phyloP scores from a whole-genome alignment of 805 yeast genomes.

The Metschnikowia chrysomelidarum region DNA sequence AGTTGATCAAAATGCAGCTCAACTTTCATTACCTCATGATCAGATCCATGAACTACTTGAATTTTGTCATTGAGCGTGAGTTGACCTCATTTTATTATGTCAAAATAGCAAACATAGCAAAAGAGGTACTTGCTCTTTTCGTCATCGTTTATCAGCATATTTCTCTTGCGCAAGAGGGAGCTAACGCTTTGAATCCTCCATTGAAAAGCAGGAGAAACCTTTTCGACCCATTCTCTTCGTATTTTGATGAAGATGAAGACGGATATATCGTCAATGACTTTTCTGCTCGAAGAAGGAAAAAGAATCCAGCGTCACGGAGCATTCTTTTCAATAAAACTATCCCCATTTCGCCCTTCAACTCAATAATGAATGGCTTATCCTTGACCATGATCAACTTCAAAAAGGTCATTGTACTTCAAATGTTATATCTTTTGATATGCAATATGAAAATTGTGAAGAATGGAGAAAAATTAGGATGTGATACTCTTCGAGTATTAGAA shows the following conservation, averaged over 20 bases:
- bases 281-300: conserved; percentile 35
- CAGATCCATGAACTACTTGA: conserved; percentile 41
- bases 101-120: conserved; percentile 35
- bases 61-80: conserved; percentile 41
- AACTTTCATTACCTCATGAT: conserved; percentile 44
- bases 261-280: conserved; percentile 46
- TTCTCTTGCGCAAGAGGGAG: conserved; percentile 17
- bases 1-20: conserved; percentile 42
- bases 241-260: conserved; percentile 43
- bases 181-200: neutral
- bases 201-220: conserved; percentile 2
- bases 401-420: conserved; percentile 41
- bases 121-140: conserved; percentile 39
- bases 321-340: conserved; percentile 20
- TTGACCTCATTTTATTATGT: conserved; percentile 33
- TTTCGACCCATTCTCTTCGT: conserved; percentile 14
- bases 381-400: conserved; percentile 43
- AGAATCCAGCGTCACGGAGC: neutral
- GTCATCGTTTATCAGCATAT: conserved; percentile 37
- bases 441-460: conserved; percentile 36
- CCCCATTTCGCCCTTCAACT: conserved; percentile 40
- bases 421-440: conserved; percentile 42
- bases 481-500: conserved; percentile 16
- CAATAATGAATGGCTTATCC: conserved; percentile 42
- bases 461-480: conserved; percentile 19